Base-by-base conservation (phyloP, 2,329 filamentous ascomycete genomes). In the Venturia aucupariae region DNA sequence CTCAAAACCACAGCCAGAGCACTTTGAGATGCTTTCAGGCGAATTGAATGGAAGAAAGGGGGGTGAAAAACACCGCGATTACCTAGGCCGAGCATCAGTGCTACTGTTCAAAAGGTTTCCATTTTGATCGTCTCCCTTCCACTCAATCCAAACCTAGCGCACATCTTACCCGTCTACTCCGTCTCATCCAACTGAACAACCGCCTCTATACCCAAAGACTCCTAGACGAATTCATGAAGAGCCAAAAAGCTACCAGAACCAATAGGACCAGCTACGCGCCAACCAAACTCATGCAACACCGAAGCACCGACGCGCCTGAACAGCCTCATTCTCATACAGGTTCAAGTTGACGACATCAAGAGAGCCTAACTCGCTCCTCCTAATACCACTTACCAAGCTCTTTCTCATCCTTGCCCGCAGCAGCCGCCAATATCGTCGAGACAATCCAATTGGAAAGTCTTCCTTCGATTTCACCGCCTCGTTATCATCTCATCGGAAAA, bases 341-440 rank as follows among this genome's bases (percentile, higher is more conserved):
- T n/a, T n/a, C n/a, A n/a, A n/a, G n/a, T n/a, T n/a, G n/a, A n/a
- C n/a, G n/a, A n/a, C n/a, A n/a, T n/a, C n/a, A n/a, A n/a, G n/a
- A n/a, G n/a, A n/a, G n/a, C n/a, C n/a, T n/a, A 27, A 68, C 27
- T 54, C 71, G 69, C 51, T 71, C 69, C 11, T 69, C 35, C 15
- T 65, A 62, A 60, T 72, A 72, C 69, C 70, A 72, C 0, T 24
- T 30, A 19, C 70, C 66, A 24, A 73, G 70, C 11, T 72, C 68
- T 3, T 48, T 42, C 38, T 62, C 62, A 7, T 55, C 24, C 8
- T 2, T 48, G 3, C 61, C 64, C 2, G n/a, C 17, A 15, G 38
- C 44, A 5, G 65, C 55, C 1, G 64, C 61, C 27, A 68, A 22
- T 2, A 61, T 60, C 17, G 66, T 66, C n/a, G 64, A 60, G n/a